phyloP scores from a whole-genome alignment of 805 yeast genomes.

The Nadsonia fulvescens region DNA sequence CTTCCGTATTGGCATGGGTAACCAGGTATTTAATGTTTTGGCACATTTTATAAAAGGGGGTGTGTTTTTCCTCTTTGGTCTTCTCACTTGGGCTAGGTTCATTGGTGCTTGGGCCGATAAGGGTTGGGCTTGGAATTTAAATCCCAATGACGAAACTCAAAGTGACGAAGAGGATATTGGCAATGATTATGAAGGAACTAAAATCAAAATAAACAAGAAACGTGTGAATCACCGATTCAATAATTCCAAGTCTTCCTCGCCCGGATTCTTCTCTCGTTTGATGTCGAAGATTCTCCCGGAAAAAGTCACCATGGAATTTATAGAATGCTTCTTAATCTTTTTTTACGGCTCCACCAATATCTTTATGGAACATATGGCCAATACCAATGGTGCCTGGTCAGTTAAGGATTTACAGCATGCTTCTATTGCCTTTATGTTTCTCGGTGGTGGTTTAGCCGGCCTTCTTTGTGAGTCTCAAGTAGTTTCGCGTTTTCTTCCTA shows the following conservation, averaged over 20 bases:
- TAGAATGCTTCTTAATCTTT: slow-evolving; percentile 64
- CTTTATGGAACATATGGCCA: slow-evolving; percentile 75
- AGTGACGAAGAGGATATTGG: too few species aligned
- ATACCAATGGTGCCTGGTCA: slow-evolving; percentile 66
- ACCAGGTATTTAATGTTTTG: slow-evolving; percentile 54
- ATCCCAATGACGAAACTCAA: too few species aligned
- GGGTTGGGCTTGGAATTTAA: slow-evolving; percentile 85
- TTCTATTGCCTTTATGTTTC: slow-evolving; percentile 76
- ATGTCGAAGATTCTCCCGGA: too few species aligned
- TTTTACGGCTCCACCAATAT: slow-evolving; percentile 82
- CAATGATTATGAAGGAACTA: too few species aligned
- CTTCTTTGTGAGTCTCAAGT: slow-evolving; percentile 48
- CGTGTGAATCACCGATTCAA: too few species aligned
- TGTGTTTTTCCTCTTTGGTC: slow-evolving; percentile 60
- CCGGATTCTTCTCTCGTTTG: slow-evolving; percentile 8
- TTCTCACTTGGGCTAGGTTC: slow-evolving; percentile 69
- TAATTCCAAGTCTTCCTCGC: slow-evolving; percentile 2
- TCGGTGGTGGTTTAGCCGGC: slow-evolving; percentile 90
- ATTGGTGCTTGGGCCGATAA: slow-evolving; percentile 57
- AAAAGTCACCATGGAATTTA: slow-evolving; percentile 76
- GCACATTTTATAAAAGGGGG: slow-evolving; percentile 97
- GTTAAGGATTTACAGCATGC: slow-evolving; percentile 82
- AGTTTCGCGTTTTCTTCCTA: slow-evolving; percentile 13
- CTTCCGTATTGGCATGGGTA: slow-evolving; percentile 48
- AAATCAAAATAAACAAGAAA: too few species aligned